Evolutionary conservation across 495 filamentous ascomycete genomes (phyloP), one percentile per base, ranked within the genome.

Genomic region (Hypoxylon cercidicola): DNA sequence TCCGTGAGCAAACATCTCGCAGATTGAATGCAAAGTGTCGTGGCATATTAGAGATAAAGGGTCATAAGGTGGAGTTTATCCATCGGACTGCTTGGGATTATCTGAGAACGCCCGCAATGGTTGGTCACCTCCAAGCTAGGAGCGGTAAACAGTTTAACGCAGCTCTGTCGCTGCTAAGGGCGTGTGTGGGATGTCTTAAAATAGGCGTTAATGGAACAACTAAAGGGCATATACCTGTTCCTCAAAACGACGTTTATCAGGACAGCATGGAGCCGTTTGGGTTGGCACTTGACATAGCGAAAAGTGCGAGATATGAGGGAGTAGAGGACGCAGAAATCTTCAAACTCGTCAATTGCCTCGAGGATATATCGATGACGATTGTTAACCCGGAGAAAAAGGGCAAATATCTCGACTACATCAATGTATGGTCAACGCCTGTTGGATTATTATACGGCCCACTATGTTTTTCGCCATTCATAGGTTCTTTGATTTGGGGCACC

Each of bases 41-140:
- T n/a, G 65, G 69, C 3, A 41, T 69, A 10, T 30, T 72, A 11
- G 61, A 66, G 19, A 8, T 64, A 7, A 32, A 39, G 10, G 1
- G 1, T 10, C 15, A 25, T 8, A 12, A 39, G 3, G 44, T 72
- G 20, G 51, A 47, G 12, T 72, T 69, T 34, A 40, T 72, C 4
- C 69, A 72, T 30, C 55, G 65, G 2, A 72, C 65, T 6, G 69
- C 62, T 0, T 34, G 30, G 35, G 69, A 72, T 25, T 72, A 59
- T 21, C 35, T 72, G 9, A 23, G 12, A 1, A 58, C 62, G 1
- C 8, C 30, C 8, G 39, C 45, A 11, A 69, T 66, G 40, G 37
- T 11, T n/a, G 25, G 13, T 0, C 66, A 43, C 20, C n/a, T 60
- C n/a, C 15, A 34, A 10, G 11, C 35, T 8, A 60, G 28, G 25